phyloP scores from a whole-genome alignment of 1,284 basidiomycete species.

The Trametes pubescens region DNA sequence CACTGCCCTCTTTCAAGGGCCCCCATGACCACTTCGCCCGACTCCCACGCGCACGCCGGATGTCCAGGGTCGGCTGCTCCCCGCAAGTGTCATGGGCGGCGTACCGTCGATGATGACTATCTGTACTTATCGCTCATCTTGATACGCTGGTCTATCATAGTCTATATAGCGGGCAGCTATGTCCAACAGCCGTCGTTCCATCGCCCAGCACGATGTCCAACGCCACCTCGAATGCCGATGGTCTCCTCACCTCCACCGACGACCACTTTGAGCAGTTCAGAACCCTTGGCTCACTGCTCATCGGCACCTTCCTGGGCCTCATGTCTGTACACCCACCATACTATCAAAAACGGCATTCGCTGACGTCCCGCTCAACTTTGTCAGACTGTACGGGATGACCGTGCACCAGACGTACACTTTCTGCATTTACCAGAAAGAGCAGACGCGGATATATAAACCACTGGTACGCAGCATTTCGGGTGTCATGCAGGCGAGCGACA shows the following conservation, averaged over 20 bases:
- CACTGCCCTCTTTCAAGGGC: too few relatives aligned
- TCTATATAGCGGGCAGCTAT: not conserved
- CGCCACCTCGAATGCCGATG: not conserved
- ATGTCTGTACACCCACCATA: constrained; percentile 7
- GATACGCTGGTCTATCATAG: not conserved
- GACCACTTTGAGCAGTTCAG: not conserved
- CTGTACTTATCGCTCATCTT: not conserved
- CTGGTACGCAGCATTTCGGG: constrained; percentile 3
- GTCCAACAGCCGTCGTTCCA: not conserved
- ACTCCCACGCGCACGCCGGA: not conserved
- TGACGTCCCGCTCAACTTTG: not conserved
- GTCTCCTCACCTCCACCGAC: not conserved
- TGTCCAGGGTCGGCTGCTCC: not conserved
- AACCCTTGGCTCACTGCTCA: constrained; percentile 8
- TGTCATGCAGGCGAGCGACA: too few relatives aligned
- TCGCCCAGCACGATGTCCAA: not conserved
- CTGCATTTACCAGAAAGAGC: not conserved
- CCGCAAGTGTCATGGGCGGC: not conserved
- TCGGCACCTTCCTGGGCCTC: constrained; percentile 21
- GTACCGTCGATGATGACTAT: not conserved
- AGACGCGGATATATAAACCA: not conserved
- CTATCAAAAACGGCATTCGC: not conserved
- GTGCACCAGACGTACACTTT: constrained; percentile 20
- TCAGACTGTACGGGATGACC: constrained; percentile 21
- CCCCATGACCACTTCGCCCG: too few relatives aligned